A percentile compares a stretch with the other conserved stretches of the same genome.
Evolutionary conservation across 116 monocot genomes (phyloP).

Genomic region (Zostera marina): DNA sequence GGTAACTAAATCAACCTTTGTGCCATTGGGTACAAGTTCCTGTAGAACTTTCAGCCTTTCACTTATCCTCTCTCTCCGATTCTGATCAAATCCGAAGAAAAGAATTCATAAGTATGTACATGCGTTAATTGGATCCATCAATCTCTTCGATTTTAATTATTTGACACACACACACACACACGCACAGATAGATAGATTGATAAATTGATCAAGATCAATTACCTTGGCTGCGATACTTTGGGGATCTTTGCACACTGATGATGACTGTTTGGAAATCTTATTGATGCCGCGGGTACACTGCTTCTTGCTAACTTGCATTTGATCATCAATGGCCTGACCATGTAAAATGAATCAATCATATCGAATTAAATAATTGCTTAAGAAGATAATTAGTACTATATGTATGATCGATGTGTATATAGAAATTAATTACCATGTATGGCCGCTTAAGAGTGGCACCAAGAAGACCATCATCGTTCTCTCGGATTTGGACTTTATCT

Average conservation of each 20-base stretch:
- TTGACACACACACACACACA: too few relatives aligned
- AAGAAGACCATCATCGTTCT: constrained; percentile 6
- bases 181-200: too few relatives aligned
- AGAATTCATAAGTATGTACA: neutral
- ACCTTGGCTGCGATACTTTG: constrained; percentile 94
- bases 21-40: constrained; percentile 82
- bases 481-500: neutral
- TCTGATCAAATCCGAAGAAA: constrained; percentile 16
- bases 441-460: constrained; percentile 17
- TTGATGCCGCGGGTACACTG: constrained; percentile 21
- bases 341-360: neutral
- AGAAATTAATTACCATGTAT: constrained; percentile 15
- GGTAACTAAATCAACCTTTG: constrained; percentile 89
- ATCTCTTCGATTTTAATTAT: neutral
- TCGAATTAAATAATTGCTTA: neutral
- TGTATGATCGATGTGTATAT: too few relatives aligned
- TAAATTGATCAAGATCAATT: neutral
- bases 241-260: constrained; percentile 53
- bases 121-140: too few relatives aligned
- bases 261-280: constrained; percentile 32
- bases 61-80: constrained; percentile 69
- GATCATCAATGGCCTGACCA: constrained; percentile 22
- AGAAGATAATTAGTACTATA: too few relatives aligned
- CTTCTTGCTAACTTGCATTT: constrained; percentile 28
- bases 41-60: constrained; percentile 60